Evolutionary conservation across 1,284 basidiomycete species (phyloP), one percentile per base, ranked within the genome.

Genomic region (Pseudozyma flocculosa): DNA sequence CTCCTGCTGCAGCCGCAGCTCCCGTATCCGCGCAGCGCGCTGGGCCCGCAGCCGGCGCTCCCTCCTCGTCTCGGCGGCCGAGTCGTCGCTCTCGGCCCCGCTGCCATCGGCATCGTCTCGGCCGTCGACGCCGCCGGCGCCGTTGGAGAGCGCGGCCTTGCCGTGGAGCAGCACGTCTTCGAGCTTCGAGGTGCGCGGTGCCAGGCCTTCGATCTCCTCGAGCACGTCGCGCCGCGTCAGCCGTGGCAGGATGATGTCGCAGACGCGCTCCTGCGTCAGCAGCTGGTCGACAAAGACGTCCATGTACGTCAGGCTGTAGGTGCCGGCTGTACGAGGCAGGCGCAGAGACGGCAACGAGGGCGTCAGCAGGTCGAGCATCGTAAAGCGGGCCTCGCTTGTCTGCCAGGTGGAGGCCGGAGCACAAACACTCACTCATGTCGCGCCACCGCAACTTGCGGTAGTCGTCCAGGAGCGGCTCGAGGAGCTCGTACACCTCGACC

Each of bases 391-490:
- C n/a, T n/a, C n/a, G n/a, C n/a, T n/a, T n/a, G n/a, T n/a, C n/a
- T n/a, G n/a, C n/a, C n/a, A n/a, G n/a, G n/a, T n/a, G n/a, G n/a
- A n/a, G n/a, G n/a, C n/a, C n/a, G n/a, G n/a, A n/a, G n/a, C n/a
- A n/a, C n/a, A n/a, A n/a, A n/a, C n/a, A 80, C 87, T 58, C 76
- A 91, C 92, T 82, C 82, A 87, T 88, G 59, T 87, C 84, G 40
- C 89, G 84, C 60, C 86, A 82, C 14, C 95, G 86, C 44, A 99
- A 78, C 78, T 97, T 98, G 58, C 91, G 81, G 72, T 88, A 97
- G 77, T 99, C 94, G 78, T 90, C 91, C 58, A 98, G 83, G 22
- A 98, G 79, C 9, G 94, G 94, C 78, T 99, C 95, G 13, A 99
- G 83, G 17, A 91, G 82, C 73, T 92, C 90, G 74, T 92, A 97